Evolutionary conservation across 73 alveolate genomes (phyloP).

Genomic region (Diophrys sp.): DNA sequence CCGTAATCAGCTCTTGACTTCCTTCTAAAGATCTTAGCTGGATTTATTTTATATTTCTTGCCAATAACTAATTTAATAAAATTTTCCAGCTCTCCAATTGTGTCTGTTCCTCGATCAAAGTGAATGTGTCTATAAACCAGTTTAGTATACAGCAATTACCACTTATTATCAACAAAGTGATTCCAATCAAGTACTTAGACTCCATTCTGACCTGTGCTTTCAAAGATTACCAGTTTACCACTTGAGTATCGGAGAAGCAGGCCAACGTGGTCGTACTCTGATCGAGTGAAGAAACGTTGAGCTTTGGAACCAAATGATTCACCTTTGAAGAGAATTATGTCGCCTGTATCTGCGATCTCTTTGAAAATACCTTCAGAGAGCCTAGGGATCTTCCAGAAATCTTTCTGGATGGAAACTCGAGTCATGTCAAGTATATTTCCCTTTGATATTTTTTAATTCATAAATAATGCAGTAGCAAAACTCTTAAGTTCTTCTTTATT

Average conservation of each 20-base stretch:
- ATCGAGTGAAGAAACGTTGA: slow-evolving; percentile 68
- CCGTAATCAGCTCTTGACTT: slow-evolving; percentile 28
- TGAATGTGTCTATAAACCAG: slow-evolving; percentile 61
- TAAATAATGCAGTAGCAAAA: too few species aligned
- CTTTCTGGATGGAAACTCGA: slow-evolving; percentile 14
- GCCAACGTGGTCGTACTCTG: slow-evolving; percentile 89
- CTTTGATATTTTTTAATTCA: too few species aligned
- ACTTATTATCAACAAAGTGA: slow-evolving; percentile 53
- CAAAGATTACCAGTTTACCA: slow-evolving; percentile 65
- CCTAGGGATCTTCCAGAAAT: slow-evolving; percentile 65
- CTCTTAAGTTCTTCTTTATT: too few species aligned
- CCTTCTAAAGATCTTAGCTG: slow-evolving; percentile 40
- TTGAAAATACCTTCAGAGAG: slow-evolving; percentile 40
- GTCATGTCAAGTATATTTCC: too few species aligned
- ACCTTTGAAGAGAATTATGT: slow-evolving; percentile 72
- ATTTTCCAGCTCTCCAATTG: slow-evolving; percentile 9
- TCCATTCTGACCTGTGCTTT: slow-evolving; percentile 70
- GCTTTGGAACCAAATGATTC: slow-evolving; percentile 50
- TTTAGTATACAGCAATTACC: slow-evolving; percentile 68
- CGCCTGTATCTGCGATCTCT: slow-evolving; percentile 69
- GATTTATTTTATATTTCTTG: slow-evolving; percentile 49
- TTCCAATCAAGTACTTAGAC: slow-evolving; percentile 76
- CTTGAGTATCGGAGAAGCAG: slow-evolving; percentile 56
- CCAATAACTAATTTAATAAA: slow-evolving; percentile 32
- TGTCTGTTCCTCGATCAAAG: slow-evolving; percentile 4